These are phyloP conservation scores for Megacollybia marginata DNA, from an alignment of 768 basidiomycete genomes.

Conservation along the genomic window DNA sequence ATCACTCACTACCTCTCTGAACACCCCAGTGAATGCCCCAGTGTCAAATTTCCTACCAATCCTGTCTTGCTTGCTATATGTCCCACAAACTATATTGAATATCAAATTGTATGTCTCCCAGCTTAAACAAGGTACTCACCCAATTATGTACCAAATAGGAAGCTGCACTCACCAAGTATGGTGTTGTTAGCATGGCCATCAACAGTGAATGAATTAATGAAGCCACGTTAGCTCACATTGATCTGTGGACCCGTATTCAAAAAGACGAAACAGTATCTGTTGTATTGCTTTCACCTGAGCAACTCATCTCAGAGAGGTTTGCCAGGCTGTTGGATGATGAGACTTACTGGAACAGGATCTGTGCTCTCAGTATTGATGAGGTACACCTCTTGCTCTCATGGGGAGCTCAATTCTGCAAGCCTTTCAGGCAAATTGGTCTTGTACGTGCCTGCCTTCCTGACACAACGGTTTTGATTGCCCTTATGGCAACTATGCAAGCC, in stretches of 20 bases:
- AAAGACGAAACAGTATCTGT: no score
- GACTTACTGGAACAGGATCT: conserved; percentile 2
- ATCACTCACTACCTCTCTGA: neutral
- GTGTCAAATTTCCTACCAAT: neutral
- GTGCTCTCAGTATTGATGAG: conserved; percentile 8
- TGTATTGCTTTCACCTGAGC: conserved; percentile 3
- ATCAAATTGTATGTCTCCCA: neutral
- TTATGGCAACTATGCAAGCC: conserved; percentile 3
- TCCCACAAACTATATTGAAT: conserved; percentile 1
- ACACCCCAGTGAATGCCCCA: conserved; percentile 2
- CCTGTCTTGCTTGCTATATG: conserved; percentile 1
- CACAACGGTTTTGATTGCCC: neutral
- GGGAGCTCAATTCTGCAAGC: conserved; percentile 6
- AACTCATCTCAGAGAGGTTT: conserved; percentile 4
- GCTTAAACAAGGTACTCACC: neutral
- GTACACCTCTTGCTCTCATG: conserved; percentile 7
- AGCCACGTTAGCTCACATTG: neutral
- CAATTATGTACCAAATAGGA: neutral
- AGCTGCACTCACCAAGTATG: neutral
- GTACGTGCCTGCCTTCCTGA: conserved; percentile 1
- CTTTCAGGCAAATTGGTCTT: conserved; percentile 8
- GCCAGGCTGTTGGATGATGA: conserved; percentile 1
- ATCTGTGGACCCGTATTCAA: no score
- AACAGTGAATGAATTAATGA: neutral
- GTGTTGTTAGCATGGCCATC: neutral